Evolutionary conservation across 768 basidiomycete species (phyloP), one percentile per base, ranked within the genome.

Genomic region (Basidioascus undulatus): DNA sequence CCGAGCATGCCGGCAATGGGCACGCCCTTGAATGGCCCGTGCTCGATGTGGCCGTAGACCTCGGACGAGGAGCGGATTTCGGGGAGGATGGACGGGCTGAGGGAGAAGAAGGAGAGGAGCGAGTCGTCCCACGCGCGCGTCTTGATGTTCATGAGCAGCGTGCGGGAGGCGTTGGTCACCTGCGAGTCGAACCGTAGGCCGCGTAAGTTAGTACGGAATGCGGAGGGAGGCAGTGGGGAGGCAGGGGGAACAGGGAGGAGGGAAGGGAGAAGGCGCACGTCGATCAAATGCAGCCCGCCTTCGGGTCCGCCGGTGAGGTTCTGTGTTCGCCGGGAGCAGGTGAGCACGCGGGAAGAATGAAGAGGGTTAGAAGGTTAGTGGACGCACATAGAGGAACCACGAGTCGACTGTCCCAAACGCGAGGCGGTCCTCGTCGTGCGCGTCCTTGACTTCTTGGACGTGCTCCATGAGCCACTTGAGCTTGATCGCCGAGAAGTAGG

Each of bases 401-500:
- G 82, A 84, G 59, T 98, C 92, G 39, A 98, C 76, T 2, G 92
- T 98, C 19, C 92, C 92, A 53, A 94, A 86, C 18, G 75, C 61
- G 11, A 96, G 67, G 44, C 80, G 69, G 57, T 83, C 82, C 28
- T 68, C 60, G 30, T 76, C 71, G 53, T 86, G 75, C 0, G 92
- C 87, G 32, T 68, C 64, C 26, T 65, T 58, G 41, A 96, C 83
- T 24, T 72, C 70, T 4, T 67, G 65, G 53, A 76, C 60, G 54
- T 94, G 72, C 56, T 89, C 79, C 46, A 89, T 71, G 78, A 98
- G 83, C 89, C 89, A 98, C 34, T 79, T 71, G 47, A 92, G 65
- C 61, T 94, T 96, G 57, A 92, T 76, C 21, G 47, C 47, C 40
- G 43, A 92, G 62, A 98, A 98, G 61, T 98, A 98, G 0, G 89